Evolutionary conservation across 2,329 filamentous ascomycete species (phyloP), one percentile per base, ranked within the genome.

Genomic region (Colletotrichum sp.): DNA sequence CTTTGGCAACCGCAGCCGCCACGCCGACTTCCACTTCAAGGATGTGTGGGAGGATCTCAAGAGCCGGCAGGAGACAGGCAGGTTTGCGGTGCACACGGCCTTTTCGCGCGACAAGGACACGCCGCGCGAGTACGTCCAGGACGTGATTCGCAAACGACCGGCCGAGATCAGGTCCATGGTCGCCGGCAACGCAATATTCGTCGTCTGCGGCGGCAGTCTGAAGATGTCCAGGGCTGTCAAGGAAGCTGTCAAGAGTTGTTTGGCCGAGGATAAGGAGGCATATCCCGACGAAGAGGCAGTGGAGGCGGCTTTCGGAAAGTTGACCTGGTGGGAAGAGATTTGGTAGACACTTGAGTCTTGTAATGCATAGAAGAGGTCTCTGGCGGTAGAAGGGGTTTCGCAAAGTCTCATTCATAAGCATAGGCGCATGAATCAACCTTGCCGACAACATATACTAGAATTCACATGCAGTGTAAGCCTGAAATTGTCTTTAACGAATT

Each of bases 1-100:
- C 83, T 98, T 95, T 78, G 97, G 97, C 13, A 95, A 94, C 78
- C 93, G 97, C 36, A 97, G 95, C 80, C 85, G 88, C 13, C 80
- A 86, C 0, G 91, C 93, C 0, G 97, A 99, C 82, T 98, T 91
- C 84, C 96, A 96, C 85, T 99, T 97, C 82, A 84, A 88, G 7
- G 83, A 93, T 0, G 96, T 98, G 77, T 98, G 96, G 96, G 80
- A 85, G 2, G 55, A 71, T 7, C 60, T 79, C 70, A 21, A 43
- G 56, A 12, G 12, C 64, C 7, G 30, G 10, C 18, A 30, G 26
- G 21, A 43, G 34, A n/a, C 48, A 52, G 24, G 58, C 38, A 2
- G 38, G 38, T n/a, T 78, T 52, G 34, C 68, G 3, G 80, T 89
- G 9, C 80, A 85, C 58, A 82, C 88, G 3, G 88, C 88, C 28